Evolutionary conservation across 768 basidiomycete genomes (phyloP).

Genomic region (Tricholoma furcatifolium): DNA sequence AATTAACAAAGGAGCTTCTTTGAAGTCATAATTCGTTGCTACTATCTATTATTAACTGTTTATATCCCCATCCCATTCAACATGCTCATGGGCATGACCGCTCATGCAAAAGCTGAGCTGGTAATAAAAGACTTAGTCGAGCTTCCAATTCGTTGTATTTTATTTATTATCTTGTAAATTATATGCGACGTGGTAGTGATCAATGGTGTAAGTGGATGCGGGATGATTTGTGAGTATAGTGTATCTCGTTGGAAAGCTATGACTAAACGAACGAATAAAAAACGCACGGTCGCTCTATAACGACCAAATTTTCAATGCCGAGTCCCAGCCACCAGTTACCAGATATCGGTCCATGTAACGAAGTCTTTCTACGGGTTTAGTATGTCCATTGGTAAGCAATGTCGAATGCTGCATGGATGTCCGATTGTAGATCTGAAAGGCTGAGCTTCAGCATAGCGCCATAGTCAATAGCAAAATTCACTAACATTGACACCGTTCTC

Average conservation of each 20-base stretch:
- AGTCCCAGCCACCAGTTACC: conserved; percentile 86
- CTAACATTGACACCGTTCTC: conserved; percentile 90
- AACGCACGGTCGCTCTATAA: conserved; percentile 44
- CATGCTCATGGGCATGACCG: too few species aligned
- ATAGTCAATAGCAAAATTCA: neutral
- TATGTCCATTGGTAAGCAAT: conserved; percentile 90
- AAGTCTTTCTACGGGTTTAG: conserved; percentile 79
- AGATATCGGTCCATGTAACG: conserved; percentile 97
- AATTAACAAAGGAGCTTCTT: too few species aligned
- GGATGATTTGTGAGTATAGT: neutral
- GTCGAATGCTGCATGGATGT: conserved; percentile 88
- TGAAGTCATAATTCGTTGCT: too few species aligned
- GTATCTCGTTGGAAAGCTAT: conserved; percentile 8
- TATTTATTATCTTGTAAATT: neutral
- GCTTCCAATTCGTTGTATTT: neutral
- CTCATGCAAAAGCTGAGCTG: too few species aligned
- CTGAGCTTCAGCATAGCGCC: conserved; percentile 1
- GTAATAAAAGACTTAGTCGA: too few species aligned
- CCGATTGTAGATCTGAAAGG: conserved; percentile 85
- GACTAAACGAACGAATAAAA: neutral
- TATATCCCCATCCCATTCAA: too few species aligned
- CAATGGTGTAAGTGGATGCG: neutral
- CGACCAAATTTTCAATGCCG: conserved; percentile 90
- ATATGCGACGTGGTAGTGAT: conserved; percentile 2
- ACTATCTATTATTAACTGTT: too few species aligned